Evolutionary conservation across 805 yeast genomes (phyloP).

Genomic region (Metschnikowia cubensis): DNA sequence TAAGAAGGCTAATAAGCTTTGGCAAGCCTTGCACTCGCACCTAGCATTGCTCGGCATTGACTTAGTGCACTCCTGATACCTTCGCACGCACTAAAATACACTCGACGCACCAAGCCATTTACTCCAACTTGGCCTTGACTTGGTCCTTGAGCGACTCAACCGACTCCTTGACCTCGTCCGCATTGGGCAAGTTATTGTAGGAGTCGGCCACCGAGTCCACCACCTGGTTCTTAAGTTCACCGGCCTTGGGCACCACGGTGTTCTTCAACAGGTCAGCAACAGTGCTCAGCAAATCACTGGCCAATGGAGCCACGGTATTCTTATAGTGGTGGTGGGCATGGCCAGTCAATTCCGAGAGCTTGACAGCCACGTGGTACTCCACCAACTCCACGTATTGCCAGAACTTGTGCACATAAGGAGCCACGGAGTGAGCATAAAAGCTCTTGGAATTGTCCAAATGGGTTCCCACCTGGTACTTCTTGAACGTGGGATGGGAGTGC

Average conservation of each 20-base stretch:
- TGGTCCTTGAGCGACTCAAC: constrained; percentile 13
- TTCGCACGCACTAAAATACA: not conserved
- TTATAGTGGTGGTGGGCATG: constrained; percentile 18
- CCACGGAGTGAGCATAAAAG: constrained; percentile 22
- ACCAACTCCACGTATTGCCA: constrained; percentile 32
- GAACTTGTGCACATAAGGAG: constrained; percentile 30
- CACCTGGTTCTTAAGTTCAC: constrained; percentile 11
- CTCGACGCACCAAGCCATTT: not conserved
- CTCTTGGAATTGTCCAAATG: constrained; percentile 24
- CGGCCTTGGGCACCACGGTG: constrained; percentile 19
- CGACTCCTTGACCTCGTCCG: constrained; percentile 7
- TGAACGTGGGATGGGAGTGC: constrained; percentile 33
- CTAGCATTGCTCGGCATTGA: no score
- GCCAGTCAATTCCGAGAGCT: constrained; percentile 19
- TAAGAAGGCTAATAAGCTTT: no score
- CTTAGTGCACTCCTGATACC: no score
- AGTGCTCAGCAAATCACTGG: constrained; percentile 10
- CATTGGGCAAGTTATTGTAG: constrained; percentile 6
- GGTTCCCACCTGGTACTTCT: constrained; percentile 28
- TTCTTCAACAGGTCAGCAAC: constrained; percentile 16
- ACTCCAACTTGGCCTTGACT: constrained; percentile 16
- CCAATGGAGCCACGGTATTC: constrained; percentile 19
- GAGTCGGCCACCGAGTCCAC: constrained; percentile 5
- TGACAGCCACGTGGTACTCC: constrained; percentile 31
- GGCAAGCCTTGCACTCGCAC: no score